A percentile compares a stretch with the other conserved stretches of the same genome.
These are phyloP conservation scores for Colletotrichum sp. DNA, from an alignment of 2,329 filamentous ascomycete species.

Conservation along the genomic window DNA sequence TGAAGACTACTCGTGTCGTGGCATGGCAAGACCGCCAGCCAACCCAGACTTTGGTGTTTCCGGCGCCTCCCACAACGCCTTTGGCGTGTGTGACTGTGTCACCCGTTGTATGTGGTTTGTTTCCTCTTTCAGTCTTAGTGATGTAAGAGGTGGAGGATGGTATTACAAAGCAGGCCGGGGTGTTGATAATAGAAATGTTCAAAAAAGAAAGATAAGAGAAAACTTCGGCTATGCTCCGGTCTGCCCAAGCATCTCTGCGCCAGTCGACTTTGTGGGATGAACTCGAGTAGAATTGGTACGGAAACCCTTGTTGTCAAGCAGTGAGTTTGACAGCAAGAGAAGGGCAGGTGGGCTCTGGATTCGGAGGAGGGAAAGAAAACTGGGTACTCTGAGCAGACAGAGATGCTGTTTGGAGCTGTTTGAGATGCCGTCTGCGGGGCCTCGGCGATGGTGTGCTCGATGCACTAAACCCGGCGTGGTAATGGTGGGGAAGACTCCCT, in stretches of 20 bases:
- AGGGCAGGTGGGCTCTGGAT: not conserved
- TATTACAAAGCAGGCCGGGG: constrained; percentile 10
- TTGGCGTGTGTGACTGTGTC: not conserved
- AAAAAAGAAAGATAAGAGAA: not conserved
- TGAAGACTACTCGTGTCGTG: not conserved
- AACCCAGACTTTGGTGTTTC: not conserved
- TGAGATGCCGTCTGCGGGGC: constrained; percentile 2
- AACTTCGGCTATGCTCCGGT: not conserved
- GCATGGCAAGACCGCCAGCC: constrained; percentile 9
- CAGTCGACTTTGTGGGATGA: not conserved
- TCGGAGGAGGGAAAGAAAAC: not conserved
- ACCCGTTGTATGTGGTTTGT: not conserved
- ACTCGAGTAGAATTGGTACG: not conserved
- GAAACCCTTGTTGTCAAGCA: not conserved
- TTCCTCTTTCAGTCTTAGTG: not conserved
- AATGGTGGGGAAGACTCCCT: not conserved
- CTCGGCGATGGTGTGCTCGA: constrained; percentile 16
- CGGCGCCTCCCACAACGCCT: not conserved
- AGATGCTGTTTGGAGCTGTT: not conserved
- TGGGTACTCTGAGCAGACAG: not conserved
- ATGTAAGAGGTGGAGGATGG: not conserved
- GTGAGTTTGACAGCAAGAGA: not conserved
- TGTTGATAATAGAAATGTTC: not conserved
- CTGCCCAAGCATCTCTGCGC: not conserved
- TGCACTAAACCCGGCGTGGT: not conserved